phyloP scores from a whole-genome alignment of 768 basidiomycete species.

The Rubroboletus pulcherrimus region DNA sequence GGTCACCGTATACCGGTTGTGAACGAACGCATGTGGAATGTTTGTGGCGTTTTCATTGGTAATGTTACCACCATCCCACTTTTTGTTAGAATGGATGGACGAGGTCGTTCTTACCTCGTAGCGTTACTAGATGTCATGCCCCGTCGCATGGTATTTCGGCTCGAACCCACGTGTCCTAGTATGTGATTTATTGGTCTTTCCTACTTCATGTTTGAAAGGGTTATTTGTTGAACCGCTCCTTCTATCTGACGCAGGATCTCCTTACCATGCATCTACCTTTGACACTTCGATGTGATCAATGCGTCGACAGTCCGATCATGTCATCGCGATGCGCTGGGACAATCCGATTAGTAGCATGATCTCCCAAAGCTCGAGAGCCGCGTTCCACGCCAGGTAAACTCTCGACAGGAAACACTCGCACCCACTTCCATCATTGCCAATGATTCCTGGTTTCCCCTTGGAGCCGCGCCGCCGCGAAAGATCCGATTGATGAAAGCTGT shows the following conservation, averaged over 20 bases:
- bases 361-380: neutral
- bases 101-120: neutral
- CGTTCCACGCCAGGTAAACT: neutral
- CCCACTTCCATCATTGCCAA: neutral
- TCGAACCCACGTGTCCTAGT: neutral
- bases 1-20: slow-evolving; percentile 36
- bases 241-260: slow-evolving; percentile 8
- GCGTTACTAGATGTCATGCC: neutral
- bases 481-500: neutral
- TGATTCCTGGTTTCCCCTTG: neutral
- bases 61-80: neutral
- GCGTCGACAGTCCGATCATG: slow-evolving; percentile 3
- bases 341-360: neutral
- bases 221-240: neutral
- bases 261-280: neutral
- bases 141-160: neutral
- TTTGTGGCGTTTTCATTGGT: neutral
- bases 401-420: neutral
- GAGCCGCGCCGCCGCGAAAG: too few species aligned
- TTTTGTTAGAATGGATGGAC: neutral
- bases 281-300: slow-evolving; percentile 2
- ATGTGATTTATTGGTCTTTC: slow-evolving; percentile 2
- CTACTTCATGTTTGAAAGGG: neutral
- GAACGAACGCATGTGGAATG: neutral
- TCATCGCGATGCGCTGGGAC: neutral